Evolutionary conservation across 805 yeast species (phyloP), one percentile per base, ranked within the genome.

Genomic region (Metschnikowia gelsemii): DNA sequence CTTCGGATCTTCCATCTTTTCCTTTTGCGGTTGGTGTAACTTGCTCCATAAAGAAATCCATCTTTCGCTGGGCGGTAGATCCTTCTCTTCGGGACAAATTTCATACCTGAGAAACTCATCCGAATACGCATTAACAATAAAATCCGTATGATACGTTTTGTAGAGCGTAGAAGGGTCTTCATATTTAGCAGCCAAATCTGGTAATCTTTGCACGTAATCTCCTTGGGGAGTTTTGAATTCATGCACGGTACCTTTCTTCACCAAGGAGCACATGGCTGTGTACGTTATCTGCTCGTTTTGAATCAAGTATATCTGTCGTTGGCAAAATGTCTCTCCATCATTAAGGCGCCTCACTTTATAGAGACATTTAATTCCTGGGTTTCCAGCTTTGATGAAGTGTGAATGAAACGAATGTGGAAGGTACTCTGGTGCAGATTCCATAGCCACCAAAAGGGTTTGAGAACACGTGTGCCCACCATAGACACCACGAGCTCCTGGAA

Each of bases 381-480:
- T 62, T 0, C 85, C 88, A 1, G 82, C 77, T 12, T 64, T 59
- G 6, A 84, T 56, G 52, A 84, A 84, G 56, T 77, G 80, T 13
- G 81, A 72, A 55, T 83, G 89, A 42, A 80, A 62, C 8, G 87
- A 75, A 24, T 75, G 71, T 1, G 89, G 88, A 5, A 78, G 67
- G 23, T 53, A 58, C 20, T 50, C 49, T 17, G 54, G 64, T 1
- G 71, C 62, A 6, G 79, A 73, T 35, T 72, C 67, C 24, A 81
- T 63, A 2, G 84, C 80, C 5, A 86, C 87, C 44, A 75, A 58
- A 3, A 82, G 59, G 2, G 87, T 66, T 51, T 83, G 89, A 0
- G 86, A 85, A 13, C 80, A 78, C 31, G 79, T 63, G 14, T 81
- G 78, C 8, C 90, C 89, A 2, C 89, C 89, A 62, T 82, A 83